phyloP scores from a whole-genome alignment of 352 stramenopile species.

The Phytophthora capsici region DNA sequence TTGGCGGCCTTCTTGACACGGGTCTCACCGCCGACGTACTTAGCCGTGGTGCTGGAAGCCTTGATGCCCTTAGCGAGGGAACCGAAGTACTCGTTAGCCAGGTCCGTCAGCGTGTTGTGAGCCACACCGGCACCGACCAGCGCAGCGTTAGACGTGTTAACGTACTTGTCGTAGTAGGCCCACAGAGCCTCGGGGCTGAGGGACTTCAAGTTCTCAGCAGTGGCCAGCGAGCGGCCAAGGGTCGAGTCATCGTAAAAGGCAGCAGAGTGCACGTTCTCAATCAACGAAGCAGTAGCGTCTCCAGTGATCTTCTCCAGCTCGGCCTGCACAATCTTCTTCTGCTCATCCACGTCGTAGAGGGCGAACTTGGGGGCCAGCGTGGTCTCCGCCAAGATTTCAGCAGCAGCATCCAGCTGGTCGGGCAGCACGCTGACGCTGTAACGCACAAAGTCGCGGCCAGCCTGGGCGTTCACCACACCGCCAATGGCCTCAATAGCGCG shows the following conservation, averaged over 20 bases:
- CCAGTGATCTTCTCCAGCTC: conserved; percentile 54
- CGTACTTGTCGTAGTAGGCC: conserved; percentile 73
- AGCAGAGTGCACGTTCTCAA: conserved; percentile 70
- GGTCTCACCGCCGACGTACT: conserved; percentile 84
- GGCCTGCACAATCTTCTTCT: conserved; percentile 71
- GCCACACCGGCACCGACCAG: conserved; percentile 70
- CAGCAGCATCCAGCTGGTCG: conserved; percentile 66
- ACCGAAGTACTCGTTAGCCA: conserved; percentile 75
- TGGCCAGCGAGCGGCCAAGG: conserved; percentile 60
- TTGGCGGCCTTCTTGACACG: conserved; percentile 69
- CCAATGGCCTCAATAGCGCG: conserved; percentile 85
- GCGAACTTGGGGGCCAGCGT: conserved; percentile 79
- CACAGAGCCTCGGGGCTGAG: conserved; percentile 57
- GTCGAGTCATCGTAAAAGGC: conserved; percentile 85
- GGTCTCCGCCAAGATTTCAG: conserved; percentile 81
- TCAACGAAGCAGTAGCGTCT: conserved; percentile 53
- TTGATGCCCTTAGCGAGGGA: conserved; percentile 43
- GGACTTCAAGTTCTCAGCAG: conserved; percentile 61
- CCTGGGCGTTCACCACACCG: conserved; percentile 62
- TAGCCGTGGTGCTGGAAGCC: conserved; percentile 33
- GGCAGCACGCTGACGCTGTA: conserved; percentile 83
- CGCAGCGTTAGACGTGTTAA: conserved; percentile 65
- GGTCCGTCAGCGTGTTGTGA: conserved; percentile 62
- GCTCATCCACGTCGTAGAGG: conserved; percentile 76
- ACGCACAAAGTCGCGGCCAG: conserved; percentile 76